Conservation (phyloP, 1,139 yeast genomes). For the Blastobotrys arbuscula region DNA sequence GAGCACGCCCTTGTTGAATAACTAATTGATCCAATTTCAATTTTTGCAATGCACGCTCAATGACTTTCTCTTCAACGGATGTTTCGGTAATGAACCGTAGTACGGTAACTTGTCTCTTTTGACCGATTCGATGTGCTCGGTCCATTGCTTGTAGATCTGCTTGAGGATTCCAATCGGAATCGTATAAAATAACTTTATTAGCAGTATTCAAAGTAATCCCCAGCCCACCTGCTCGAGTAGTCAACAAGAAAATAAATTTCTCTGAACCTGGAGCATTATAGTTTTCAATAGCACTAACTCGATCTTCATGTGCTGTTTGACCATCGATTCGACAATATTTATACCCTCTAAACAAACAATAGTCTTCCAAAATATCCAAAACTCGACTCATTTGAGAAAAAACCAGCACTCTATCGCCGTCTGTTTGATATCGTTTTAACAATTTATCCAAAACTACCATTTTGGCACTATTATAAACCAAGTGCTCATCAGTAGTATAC, state of each 20-base stretch:
- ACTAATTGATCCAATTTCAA: slow-evolving; percentile 89
- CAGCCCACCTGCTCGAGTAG: slow-evolving; percentile 98
- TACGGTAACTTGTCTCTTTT: slow-evolving; percentile 90
- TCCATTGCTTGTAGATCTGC: slow-evolving; percentile 99
- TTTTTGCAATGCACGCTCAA: slow-evolving; percentile 95
- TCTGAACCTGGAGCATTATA: slow-evolving; percentile 77
- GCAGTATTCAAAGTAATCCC: slow-evolving; percentile 94
- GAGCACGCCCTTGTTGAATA: slow-evolving; percentile 83
- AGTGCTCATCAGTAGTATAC: slow-evolving; percentile 91
- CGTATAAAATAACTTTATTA: slow-evolving; percentile 82
- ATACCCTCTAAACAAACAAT: slow-evolving; percentile 76
- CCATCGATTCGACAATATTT: slow-evolving; percentile 94
- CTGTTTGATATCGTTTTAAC: slow-evolving; percentile 59
- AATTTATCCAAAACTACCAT: slow-evolving; percentile 85
- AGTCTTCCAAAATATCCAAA: slow-evolving; percentile 88
- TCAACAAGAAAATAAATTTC: slow-evolving; percentile 77
- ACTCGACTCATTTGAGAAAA: slow-evolving; percentile 95
- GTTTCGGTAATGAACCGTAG: slow-evolving; percentile 90
- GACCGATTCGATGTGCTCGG: slow-evolving; percentile 97
- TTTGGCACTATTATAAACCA: slow-evolving; percentile 82
- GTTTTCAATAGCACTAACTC: slow-evolving; percentile 88
- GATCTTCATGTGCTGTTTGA: slow-evolving; percentile 87
- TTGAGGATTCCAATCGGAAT: slow-evolving; percentile 98
- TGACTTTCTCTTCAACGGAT: slow-evolving; percentile 93
- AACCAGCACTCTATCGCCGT: slow-evolving; percentile 86